Evolutionary conservation across 805 yeast genomes (phyloP).

Genomic region (Yamadazyma phyllophila): DNA sequence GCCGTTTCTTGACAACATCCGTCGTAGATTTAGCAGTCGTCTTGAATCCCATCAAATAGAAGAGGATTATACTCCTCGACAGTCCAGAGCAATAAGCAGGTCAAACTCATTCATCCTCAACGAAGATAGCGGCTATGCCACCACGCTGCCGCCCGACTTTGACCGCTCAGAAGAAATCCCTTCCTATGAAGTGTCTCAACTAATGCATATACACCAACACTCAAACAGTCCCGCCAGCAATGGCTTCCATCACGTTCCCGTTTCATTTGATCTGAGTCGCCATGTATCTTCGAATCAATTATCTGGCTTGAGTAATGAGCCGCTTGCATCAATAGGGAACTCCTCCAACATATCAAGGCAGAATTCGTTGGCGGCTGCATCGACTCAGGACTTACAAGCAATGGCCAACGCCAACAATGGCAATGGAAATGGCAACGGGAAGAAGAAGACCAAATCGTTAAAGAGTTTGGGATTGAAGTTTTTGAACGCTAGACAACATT

Average conservation of each 20-base stretch:
- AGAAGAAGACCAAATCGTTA: slow-evolving; percentile 13
- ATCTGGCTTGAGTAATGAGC: background rate
- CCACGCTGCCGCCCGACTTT: slow-evolving; percentile 6
- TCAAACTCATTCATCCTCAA: slow-evolving; percentile 9
- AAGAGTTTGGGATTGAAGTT: slow-evolving; percentile 68
- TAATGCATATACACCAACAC: slow-evolving; percentile 24
- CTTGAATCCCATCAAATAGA: slow-evolving; percentile 32
- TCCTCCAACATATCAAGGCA: slow-evolving; percentile 13
- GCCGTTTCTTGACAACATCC: slow-evolving; percentile 24
- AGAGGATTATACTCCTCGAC: slow-evolving; percentile 27
- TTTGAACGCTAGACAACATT: slow-evolving; percentile 72
- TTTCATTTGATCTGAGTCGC: slow-evolving; percentile 1
- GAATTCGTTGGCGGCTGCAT: slow-evolving; percentile 10
- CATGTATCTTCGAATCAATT: slow-evolving; percentile 4
- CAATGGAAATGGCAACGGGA: slow-evolving; percentile 2
- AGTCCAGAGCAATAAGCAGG: slow-evolving; percentile 10
- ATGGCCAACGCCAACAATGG: slow-evolving; percentile 4
- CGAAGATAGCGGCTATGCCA: slow-evolving; percentile 3
- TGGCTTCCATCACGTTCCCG: slow-evolving; percentile 7
- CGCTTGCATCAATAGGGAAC: slow-evolving; percentile 5
- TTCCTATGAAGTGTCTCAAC: slow-evolving; percentile 41
- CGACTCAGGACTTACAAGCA: slow-evolving; percentile 8
- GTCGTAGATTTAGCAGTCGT: slow-evolving; percentile 24
- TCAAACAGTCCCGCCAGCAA: background rate
- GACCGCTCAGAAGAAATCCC: slow-evolving; percentile 40